Base-by-base conservation (phyloP, 441 rosid species). In the Metrosideros polymorpha region DNA sequence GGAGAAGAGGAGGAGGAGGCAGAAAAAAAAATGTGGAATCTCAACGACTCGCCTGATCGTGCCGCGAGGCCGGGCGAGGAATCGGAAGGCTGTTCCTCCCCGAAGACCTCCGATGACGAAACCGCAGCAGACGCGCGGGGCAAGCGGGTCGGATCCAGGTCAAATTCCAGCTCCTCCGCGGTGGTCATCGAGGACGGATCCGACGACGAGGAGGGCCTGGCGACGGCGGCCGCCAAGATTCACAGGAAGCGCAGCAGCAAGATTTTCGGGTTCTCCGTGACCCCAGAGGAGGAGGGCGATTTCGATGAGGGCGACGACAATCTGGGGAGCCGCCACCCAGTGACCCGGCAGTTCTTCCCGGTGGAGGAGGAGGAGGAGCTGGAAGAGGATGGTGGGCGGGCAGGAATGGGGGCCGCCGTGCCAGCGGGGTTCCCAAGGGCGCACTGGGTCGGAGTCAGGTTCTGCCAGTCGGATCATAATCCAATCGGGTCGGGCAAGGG, bases 121-220 rank as follows among this genome's bases (percentile, higher is more conserved):
- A 22, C 79, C 3, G 47, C 47, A 1, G 94, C 89, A 12, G 92
- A 91, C 47, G 95, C 94, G 82, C 95, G 93, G 84, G 94, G 95
- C 2, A 98, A 98, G 92, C 91, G 94, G 92, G 95, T 95, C 90
- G 98, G 98, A 91, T 95, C 98, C 88, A 86, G 91, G 19, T 95
- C 99, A 5, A 98, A 95, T 89, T 98, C 98, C 15, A 94, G 98
- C 86, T 98, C 98, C 4, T 98, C 99, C 63, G 97, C 97, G 77
- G 90, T 92, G 12, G 92, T 92, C 19, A 83, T 93, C 42, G 99
- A 95, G 79, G 98, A 96, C 88, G 86, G 97, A 95, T 93, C 99
- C 88, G 96, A 94, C 35, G 97, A 93, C 1, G 96, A 93, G 50
- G 97, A 91, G 79, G 79, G 47, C 79, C 79, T 66, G 43, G 27